Evolutionary conservation across 257 asterid genomes (phyloP), one percentile per base, ranked within the genome.

Genomic region (Echium plantagineum): DNA sequence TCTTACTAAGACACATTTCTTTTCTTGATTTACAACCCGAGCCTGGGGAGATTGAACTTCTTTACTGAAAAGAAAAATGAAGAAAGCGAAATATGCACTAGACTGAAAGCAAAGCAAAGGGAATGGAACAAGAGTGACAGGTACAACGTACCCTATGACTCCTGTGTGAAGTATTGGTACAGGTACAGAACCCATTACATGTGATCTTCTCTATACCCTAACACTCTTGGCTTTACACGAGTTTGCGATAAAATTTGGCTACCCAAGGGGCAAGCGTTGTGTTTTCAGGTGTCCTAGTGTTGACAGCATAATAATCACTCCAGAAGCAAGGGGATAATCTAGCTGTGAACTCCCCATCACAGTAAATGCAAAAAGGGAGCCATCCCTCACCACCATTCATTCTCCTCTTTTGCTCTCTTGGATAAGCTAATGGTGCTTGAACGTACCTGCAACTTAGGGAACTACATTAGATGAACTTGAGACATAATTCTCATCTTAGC

Each of bases 181-280:
- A n/a, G n/a, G n/a, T n/a, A n/a, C n/a, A n/a, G n/a, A n/a, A n/a
- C n/a, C n/a, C n/a, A n/a, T n/a, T n/a, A n/a, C n/a, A n/a, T n/a
- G n/a, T n/a, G n/a, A n/a, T n/a, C n/a, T n/a, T n/a, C n/a, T n/a
- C n/a, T n/a, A 3, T 28, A 28, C 32, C 32, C 32, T 6, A 28
- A 3, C 32, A 28, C 32, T 28, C 32, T 24, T 24, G 5, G 32
- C 32, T 28, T 24, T 28, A 28, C 4, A 28, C 32, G 47, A 66
- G 52, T 72, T 75, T 73, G 48, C 77, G 5, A 69, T 89, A 89
- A 42, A 69, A 84, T 74, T 75, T 77, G 73, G 94, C 80, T 2
- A 86, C 97, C 95, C 97, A 89, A 3, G 97, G 97, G 22, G 95
- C 95, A 4, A 86, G 89, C 64, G 80, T 62, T 57, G 85, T 89